Conservation (phyloP, 2,329 filamentous ascomycete species). For the Aspergillus floridensis region DNA sequence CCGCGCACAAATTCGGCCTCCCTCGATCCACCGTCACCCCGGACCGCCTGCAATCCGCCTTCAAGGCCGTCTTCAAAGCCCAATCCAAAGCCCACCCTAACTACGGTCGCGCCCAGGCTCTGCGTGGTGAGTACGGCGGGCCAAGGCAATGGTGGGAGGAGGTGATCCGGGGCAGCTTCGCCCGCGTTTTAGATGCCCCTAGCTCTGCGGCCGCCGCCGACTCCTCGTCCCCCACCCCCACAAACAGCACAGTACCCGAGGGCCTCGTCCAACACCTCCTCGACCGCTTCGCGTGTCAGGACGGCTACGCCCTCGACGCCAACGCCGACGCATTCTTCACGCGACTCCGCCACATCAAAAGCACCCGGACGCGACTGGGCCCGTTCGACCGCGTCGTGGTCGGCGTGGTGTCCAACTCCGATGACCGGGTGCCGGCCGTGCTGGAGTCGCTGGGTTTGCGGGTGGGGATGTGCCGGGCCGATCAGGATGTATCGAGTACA, state of each 20-base stretch:
- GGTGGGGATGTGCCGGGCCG: constrained; percentile 35
- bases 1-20: constrained; percentile 38
- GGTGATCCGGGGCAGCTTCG: constrained; percentile 41
- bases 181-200: constrained; percentile 11
- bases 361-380: neutral
- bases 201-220: constrained; percentile 4
- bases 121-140: constrained; percentile 36
- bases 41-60: constrained; percentile 32
- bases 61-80: constrained; percentile 36
- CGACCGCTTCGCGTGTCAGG: constrained; percentile 38
- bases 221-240: neutral
- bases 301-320: constrained; percentile 42
- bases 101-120: constrained; percentile 42
- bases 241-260: constrained; percentile 27
- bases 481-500: constrained; percentile 29
- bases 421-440: constrained; percentile 43
- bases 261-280: constrained; percentile 36
- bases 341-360: constrained; percentile 24
- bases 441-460: constrained; percentile 39
- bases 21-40: constrained; percentile 26
- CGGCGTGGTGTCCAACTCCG: constrained; percentile 48
- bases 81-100: constrained; percentile 38
- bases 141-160: constrained; percentile 47
- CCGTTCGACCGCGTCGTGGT: constrained; percentile 38
- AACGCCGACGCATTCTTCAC: constrained; percentile 41